Percentiles rank a stretch among this genome's conserved stretches.
Conservation (phyloP, 2,329 filamentous ascomycete species). For the Cladophialophora psammophila region DNA sequence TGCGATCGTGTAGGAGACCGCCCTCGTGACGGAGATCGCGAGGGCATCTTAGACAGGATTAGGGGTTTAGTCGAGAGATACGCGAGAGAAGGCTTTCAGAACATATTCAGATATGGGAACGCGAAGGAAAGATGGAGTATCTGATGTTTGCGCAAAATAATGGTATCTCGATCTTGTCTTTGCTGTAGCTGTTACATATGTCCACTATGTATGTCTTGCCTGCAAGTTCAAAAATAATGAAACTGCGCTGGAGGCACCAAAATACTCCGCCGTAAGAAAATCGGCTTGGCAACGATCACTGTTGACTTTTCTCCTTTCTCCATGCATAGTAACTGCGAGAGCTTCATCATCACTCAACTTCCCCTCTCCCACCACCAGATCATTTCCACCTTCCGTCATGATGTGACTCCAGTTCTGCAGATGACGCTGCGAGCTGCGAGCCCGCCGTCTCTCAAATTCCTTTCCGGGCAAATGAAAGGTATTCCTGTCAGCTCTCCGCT, state of each 20-base stretch:
- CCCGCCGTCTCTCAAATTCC: not conserved
- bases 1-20: slow-evolving; percentile 39
- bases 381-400: not conserved
- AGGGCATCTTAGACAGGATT: slow-evolving; percentile 30
- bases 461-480: slow-evolving; percentile 12
- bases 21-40: slow-evolving; percentile 38
- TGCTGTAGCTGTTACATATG: no score
- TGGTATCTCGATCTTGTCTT: not conserved
- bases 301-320: not conserved
- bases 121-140: not conserved
- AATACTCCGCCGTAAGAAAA: not conserved
- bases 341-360: not conserved
- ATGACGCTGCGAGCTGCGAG: not conserved
- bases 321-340: not conserved
- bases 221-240: not conserved
- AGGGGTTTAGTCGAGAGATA: not conserved
- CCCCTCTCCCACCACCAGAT: not conserved
- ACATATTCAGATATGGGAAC: not conserved
- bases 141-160: not conserved
- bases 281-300: not conserved
- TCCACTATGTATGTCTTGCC: not conserved
- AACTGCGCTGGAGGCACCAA: not conserved
- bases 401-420: not conserved
- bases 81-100: not conserved
- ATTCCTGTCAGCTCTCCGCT: slow-evolving; percentile 14